These are phyloP conservation scores for Volvox carteri DNA, from an alignment of 163 green algal species.

Conservation along the genomic window DNA sequence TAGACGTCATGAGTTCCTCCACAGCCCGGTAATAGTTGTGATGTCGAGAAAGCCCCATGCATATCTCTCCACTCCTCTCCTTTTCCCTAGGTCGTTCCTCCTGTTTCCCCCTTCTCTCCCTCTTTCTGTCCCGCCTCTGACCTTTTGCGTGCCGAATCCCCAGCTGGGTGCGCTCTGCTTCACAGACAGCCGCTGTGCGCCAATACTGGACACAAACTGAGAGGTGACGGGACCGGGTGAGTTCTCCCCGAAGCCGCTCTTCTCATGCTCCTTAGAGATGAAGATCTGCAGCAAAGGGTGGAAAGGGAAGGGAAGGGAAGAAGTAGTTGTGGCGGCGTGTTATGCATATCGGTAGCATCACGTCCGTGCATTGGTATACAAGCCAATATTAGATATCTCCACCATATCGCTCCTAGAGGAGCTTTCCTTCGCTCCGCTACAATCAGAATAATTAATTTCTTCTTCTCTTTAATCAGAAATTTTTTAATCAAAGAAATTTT, in stretches of 20 bases:
- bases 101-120: background rate
- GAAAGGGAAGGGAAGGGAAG: background rate
- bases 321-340: too few species aligned
- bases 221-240: constrained; percentile 74
- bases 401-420: too few species aligned
- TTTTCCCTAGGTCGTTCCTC: background rate
- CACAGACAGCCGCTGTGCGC: constrained; percentile 67
- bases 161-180: constrained; percentile 72
- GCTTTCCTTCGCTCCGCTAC: too few species aligned
- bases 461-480: too few species aligned
- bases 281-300: constrained; percentile 64
- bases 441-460: too few species aligned
- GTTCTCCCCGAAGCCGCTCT: constrained; percentile 68
- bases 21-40: too few species aligned
- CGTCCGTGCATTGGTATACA: too few species aligned
- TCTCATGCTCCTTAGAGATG: constrained; percentile 82
- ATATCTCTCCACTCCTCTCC: too few species aligned
- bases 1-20: too few species aligned
- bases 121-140: background rate
- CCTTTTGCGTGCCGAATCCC: constrained; percentile 77
- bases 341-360: too few species aligned
- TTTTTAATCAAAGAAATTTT: too few species aligned
- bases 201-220: constrained; percentile 61
- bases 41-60: background rate
- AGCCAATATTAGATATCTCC: too few species aligned